Conservation (phyloP, 2,329 filamentous ascomycete species). For the Endocalyx cinctus region DNA sequence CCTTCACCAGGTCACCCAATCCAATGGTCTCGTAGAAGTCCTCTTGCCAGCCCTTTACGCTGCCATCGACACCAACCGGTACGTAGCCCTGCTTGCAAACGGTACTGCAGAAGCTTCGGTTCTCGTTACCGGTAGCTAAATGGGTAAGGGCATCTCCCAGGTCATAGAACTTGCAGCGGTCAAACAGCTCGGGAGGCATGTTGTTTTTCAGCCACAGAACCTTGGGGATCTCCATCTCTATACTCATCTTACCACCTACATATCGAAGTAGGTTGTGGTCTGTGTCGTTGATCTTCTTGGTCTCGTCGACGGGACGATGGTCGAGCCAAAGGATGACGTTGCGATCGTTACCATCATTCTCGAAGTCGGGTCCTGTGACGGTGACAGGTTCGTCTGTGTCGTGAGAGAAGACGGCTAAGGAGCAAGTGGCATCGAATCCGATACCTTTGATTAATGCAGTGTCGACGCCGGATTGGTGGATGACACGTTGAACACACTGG, state of each 20-base stretch:
- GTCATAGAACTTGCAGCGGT: slow-evolving; percentile 95
- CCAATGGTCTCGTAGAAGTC: slow-evolving; percentile 88
- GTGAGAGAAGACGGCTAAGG: slow-evolving; percentile 81
- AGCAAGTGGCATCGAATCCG: slow-evolving; percentile 98
- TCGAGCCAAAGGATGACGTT: slow-evolving; percentile 98
- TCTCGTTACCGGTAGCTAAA: slow-evolving; percentile 87
- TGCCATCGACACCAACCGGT: slow-evolving; percentile 94
- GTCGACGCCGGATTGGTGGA: slow-evolving; percentile 77
- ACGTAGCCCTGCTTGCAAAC: slow-evolving; percentile 98
- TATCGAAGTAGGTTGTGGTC: slow-evolving; percentile 91
- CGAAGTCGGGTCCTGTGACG: slow-evolving; percentile 85
- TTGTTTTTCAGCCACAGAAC: slow-evolving; percentile 98
- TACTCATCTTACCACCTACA: slow-evolving; percentile 96
- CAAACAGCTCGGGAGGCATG: slow-evolving; percentile 89
- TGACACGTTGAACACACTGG: slow-evolving; percentile 75
- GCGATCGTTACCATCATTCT: slow-evolving; percentile 74
- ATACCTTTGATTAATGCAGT: slow-evolving; percentile 76
- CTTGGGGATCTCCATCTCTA: slow-evolving; percentile 99
- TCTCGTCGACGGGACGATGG: slow-evolving; percentile 86
- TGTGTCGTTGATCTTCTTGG: slow-evolving; percentile 87
- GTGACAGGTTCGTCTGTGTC: slow-evolving; percentile 87
- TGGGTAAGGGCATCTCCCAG: slow-evolving; percentile 89
- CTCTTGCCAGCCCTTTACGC: slow-evolving; percentile 96
- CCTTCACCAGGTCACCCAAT: slow-evolving; percentile 74
- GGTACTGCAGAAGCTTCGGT: slow-evolving; percentile 88